These are phyloP conservation scores for Backusella tarrabulga DNA, from an alignment of 192 early-diverging fungal species.

Conservation along the genomic window DNA sequence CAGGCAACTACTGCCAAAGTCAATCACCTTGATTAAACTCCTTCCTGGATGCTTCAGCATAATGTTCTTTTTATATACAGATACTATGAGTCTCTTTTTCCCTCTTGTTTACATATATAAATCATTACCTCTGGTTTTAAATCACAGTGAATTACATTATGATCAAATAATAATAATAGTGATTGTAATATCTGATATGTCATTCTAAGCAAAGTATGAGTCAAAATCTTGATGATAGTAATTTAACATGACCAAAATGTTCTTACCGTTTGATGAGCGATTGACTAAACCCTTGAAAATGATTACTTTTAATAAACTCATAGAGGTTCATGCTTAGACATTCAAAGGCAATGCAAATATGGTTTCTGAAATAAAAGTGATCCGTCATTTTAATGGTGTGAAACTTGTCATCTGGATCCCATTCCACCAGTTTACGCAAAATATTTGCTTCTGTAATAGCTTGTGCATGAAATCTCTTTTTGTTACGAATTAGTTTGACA, in stretches of 20 bases:
- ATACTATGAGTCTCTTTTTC: background rate
- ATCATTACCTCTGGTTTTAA: slow-evolving; percentile 84
- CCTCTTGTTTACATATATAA: slow-evolving; percentile 39
- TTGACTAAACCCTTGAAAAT: slow-evolving; percentile 81
- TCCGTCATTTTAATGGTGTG: slow-evolving; percentile 84
- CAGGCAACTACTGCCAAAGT: slow-evolving; percentile 91
- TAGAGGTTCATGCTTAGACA: slow-evolving; percentile 90
- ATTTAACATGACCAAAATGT: background rate
- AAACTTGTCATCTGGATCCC: slow-evolving; percentile 73
- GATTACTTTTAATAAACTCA: slow-evolving; percentile 91
- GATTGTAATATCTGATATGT: slow-evolving; percentile 79
- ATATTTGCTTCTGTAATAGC: slow-evolving; percentile 91
- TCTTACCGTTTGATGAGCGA: slow-evolving; percentile 59
- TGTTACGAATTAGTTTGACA: slow-evolving; percentile 92
- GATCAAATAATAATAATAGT: slow-evolving; percentile 63
- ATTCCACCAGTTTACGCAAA: slow-evolving; percentile 71
- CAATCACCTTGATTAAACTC: slow-evolving; percentile 90
- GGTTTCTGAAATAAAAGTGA: slow-evolving; percentile 89
- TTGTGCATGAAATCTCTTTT: slow-evolving; percentile 91
- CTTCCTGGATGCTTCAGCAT: slow-evolving; percentile 65
- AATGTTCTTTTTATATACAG: slow-evolving; percentile 57
- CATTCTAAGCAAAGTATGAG: slow-evolving; percentile 46
- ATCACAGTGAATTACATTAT: slow-evolving; percentile 90
- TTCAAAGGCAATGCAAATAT: slow-evolving; percentile 92
- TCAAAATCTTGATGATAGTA: background rate